Conservation (phyloP, 176 grass and related monocot species). For the Aegilops longissima region DNA sequence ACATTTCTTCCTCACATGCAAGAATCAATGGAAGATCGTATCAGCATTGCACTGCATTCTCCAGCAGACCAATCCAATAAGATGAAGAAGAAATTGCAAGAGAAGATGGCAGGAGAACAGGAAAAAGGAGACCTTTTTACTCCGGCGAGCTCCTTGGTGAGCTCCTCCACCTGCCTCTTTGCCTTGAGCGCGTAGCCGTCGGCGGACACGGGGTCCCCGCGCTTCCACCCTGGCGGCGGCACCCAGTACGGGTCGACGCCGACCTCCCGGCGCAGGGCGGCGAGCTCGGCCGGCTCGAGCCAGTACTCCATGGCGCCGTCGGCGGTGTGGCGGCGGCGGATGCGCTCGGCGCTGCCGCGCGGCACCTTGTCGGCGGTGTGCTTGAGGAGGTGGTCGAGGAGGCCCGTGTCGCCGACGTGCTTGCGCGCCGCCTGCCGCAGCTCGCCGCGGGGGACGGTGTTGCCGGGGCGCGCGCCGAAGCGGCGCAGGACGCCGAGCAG, state of each 20-base stretch:
- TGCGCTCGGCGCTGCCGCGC: slow-evolving; percentile 35
- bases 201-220: slow-evolving; percentile 39
- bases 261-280: slow-evolving; percentile 30
- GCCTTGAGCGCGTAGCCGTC: slow-evolving; percentile 11
- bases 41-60: not conserved
- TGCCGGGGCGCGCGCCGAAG: slow-evolving; percentile 26
- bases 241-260: slow-evolving; percentile 69
- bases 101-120: not conserved
- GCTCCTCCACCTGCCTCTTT: slow-evolving; percentile 38
- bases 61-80: not conserved
- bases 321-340: slow-evolving; percentile 55
- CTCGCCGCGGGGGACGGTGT: slow-evolving; percentile 31
- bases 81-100: not conserved
- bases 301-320: slow-evolving; percentile 73
- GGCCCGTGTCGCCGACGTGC: slow-evolving; percentile 67
- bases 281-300: slow-evolving; percentile 70
- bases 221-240: slow-evolving; percentile 70
- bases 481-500: slow-evolving; percentile 44
- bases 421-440: slow-evolving; percentile 51
- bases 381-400: slow-evolving; percentile 81
- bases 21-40: not conserved
- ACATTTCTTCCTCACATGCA: not conserved
- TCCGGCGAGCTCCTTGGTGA: slow-evolving; percentile 18
- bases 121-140: slow-evolving; percentile 34
- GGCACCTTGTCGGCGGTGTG: slow-evolving; percentile 53